Percentiles rank a stretch among this genome's conserved stretches.
These are phyloP conservation scores for Hibiscus syriacus DNA, from an alignment of 345 rosid genomes.

Conservation along the genomic window DNA sequence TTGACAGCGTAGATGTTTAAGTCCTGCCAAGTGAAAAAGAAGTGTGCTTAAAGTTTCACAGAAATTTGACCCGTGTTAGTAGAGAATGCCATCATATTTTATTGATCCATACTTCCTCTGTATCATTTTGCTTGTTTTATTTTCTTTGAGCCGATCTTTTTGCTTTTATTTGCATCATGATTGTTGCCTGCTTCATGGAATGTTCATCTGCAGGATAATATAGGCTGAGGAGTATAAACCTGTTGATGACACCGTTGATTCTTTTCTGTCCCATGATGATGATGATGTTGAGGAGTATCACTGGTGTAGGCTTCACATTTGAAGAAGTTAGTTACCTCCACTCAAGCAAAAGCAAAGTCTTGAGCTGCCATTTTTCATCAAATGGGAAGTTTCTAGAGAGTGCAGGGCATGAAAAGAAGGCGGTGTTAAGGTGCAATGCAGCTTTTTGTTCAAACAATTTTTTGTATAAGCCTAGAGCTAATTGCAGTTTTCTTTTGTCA, in stretches of 20 bases:
- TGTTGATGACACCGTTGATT: conserved; percentile 13
- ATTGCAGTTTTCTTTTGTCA: conserved; percentile 13
- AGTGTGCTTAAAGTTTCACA: neutral
- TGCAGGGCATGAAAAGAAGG: conserved; percentile 29
- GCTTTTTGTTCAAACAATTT: neutral
- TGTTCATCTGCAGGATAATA: conserved; percentile 14
- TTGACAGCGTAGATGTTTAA: neutral
- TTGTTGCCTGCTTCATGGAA: no score
- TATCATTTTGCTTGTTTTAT: neutral
- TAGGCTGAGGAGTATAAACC: conserved; percentile 12
- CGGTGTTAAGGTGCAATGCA: conserved; percentile 6
- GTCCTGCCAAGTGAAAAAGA: neutral
- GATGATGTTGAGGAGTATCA: conserved; percentile 3
- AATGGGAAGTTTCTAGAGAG: conserved; percentile 22
- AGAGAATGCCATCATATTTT: neutral
- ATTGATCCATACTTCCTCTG: neutral
- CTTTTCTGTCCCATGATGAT: conserved; percentile 8
- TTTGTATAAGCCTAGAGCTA: neutral
- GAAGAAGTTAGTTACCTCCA: conserved; percentile 19
- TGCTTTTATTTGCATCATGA: neutral
- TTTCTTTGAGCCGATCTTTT: neutral
- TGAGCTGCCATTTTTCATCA: conserved; percentile 23
- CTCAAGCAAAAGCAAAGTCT: conserved; percentile 18
- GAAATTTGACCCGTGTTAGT: neutral
- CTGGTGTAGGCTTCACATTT: conserved; percentile 18